Conservation (phyloP, 73 alveolate species). For the Paramecium tetraurelia region DNA sequence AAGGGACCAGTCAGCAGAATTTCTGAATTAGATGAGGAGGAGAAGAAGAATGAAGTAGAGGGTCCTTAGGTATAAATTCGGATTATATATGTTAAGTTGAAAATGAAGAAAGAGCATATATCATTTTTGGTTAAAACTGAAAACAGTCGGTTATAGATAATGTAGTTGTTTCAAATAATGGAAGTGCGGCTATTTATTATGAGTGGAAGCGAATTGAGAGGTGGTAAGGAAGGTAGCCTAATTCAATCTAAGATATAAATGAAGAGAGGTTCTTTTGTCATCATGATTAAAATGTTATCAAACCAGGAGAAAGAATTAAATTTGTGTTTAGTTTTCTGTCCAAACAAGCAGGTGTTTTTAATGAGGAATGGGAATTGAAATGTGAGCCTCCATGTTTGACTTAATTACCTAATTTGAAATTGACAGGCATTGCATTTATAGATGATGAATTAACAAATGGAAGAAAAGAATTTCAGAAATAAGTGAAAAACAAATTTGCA, state of each 20-base stretch:
- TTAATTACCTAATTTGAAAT: constrained; percentile 68
- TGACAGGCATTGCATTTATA: constrained; percentile 73
- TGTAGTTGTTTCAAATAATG: constrained; percentile 77
- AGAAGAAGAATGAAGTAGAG: background rate
- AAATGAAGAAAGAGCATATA: constrained; percentile 45
- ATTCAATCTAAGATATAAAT: constrained; percentile 70
- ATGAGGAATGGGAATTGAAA: constrained; percentile 83
- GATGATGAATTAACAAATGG: constrained; percentile 65
- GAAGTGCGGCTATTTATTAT: constrained; percentile 79
- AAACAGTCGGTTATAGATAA: constrained; percentile 56
- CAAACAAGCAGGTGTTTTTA: constrained; percentile 70
- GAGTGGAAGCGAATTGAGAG: constrained; percentile 77
- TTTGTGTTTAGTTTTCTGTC: constrained; percentile 78
- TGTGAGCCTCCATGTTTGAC: constrained; percentile 74
- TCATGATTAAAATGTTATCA: constrained; percentile 67
- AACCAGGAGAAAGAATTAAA: constrained; percentile 80
- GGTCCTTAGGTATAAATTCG: constrained; percentile 24
- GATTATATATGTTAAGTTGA: background rate
- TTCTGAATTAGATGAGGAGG: background rate
- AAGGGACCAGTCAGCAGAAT: background rate
- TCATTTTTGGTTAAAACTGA: constrained; percentile 59
- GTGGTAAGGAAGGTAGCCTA: constrained; percentile 62
- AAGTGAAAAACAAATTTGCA: constrained; percentile 14
- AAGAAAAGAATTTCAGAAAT: constrained; percentile 52
- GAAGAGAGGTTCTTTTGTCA: constrained; percentile 79